Conservation (phyloP, 345 rosid species). For the Eucalyptus regnans region DNA sequence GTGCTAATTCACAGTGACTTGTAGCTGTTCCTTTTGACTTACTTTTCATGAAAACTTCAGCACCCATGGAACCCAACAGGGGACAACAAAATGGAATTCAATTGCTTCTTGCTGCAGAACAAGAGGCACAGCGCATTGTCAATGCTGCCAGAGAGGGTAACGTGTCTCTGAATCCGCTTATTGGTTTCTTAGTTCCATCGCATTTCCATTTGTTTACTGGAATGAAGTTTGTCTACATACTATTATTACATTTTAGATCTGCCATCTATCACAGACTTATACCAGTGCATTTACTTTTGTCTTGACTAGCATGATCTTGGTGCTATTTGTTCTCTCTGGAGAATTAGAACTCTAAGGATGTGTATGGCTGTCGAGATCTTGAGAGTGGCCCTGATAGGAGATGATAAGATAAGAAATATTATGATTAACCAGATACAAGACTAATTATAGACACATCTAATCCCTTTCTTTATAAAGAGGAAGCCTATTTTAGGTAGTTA, state of each 20-base stretch:
- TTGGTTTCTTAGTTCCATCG: not conserved
- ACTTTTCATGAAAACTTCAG: not conserved
- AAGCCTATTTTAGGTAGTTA: not conserved
- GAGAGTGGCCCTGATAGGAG: not conserved
- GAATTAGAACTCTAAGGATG: not conserved
- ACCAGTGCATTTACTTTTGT: not conserved
- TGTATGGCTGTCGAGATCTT: not conserved
- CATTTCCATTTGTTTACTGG: not conserved
- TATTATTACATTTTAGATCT: not conserved
- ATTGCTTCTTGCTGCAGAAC: slow-evolving; percentile 41
- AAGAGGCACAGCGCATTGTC: slow-evolving; percentile 55
- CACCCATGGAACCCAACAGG: slow-evolving; percentile 29
- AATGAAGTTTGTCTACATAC: not conserved
- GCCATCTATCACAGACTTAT: not conserved
- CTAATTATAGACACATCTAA: not conserved
- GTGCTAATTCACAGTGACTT: not conserved
- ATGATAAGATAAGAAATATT: not conserved
- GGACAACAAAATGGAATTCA: slow-evolving; percentile 49
- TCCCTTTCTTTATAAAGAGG: not conserved
- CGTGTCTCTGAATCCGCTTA: not conserved
- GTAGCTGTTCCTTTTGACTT: not conserved
- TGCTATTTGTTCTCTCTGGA: not conserved
- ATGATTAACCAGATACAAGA: not conserved
- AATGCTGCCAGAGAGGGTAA: slow-evolving; percentile 32
- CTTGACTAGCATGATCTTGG: not conserved